Evolutionary conservation across 1,139 yeast genomes (phyloP).

Genomic region (Scheffersomyces cryptocercus): DNA sequence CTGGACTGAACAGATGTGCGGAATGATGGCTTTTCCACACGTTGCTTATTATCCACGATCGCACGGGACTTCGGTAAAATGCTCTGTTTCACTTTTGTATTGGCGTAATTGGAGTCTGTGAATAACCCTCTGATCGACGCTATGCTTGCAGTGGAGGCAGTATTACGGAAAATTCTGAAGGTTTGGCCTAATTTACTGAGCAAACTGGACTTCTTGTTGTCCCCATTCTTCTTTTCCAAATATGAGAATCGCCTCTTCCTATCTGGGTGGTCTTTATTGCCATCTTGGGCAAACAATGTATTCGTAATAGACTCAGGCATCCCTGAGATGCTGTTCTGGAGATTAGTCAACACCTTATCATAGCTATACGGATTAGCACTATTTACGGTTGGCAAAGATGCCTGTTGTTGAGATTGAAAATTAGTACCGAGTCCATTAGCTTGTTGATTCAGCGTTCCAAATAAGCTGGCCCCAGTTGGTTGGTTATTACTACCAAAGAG

Average conservation of each 20-base stretch:
- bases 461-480: slow-evolving; percentile 10
- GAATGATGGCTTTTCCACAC: slow-evolving; percentile 8
- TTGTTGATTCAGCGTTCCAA: slow-evolving; percentile 5
- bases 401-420: slow-evolving; percentile 5
- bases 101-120: slow-evolving; percentile 23
- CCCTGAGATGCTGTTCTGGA: slow-evolving; percentile 11
- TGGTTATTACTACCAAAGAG: slow-evolving; percentile 12
- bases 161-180: slow-evolving; percentile 33
- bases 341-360: slow-evolving; percentile 20
- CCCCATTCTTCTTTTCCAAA: slow-evolving; percentile 9
- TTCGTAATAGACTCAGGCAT: slow-evolving; percentile 45
- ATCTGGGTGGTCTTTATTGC: slow-evolving; percentile 13
- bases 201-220: slow-evolving; percentile 24
- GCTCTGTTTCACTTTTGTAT: slow-evolving; percentile 12
- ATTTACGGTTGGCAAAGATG: slow-evolving; percentile 9
- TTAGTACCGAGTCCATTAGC: too few species aligned
- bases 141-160: slow-evolving; percentile 10
- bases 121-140: slow-evolving; percentile 25
- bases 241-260: slow-evolving; percentile 22
- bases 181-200: slow-evolving; percentile 40
- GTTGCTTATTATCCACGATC: neutral
- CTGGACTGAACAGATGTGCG: slow-evolving; percentile 10
- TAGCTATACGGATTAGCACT: slow-evolving; percentile 28
- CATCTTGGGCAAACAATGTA: slow-evolving; percentile 21
- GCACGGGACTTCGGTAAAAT: slow-evolving; percentile 4